Percentiles rank a stretch among this genome's conserved stretches.
Conservation (phyloP, 2,329 filamentous ascomycete genomes). For the Aspergillus novoparasiticus region DNA sequence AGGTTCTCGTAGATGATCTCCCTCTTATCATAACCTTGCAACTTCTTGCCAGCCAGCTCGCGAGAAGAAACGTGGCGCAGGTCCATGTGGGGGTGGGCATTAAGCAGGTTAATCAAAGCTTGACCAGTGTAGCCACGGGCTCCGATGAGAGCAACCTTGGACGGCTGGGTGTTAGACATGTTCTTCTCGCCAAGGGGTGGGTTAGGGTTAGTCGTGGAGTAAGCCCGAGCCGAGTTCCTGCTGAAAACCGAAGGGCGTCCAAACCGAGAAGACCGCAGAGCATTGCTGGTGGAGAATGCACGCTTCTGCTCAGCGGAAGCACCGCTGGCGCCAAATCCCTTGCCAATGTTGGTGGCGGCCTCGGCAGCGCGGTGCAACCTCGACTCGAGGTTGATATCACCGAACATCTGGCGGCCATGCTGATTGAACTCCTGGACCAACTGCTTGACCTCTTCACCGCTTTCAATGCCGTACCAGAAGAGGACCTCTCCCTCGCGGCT, state of each 20-base stretch:
- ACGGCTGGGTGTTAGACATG: constrained; percentile 75
- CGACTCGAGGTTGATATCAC: constrained; percentile 85
- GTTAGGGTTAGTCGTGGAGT: constrained; percentile 70
- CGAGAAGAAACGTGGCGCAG: constrained; percentile 90
- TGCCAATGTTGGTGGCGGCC: constrained; percentile 62
- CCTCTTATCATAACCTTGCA: constrained; percentile 87
- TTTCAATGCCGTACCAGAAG: constrained; percentile 93
- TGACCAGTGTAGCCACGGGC: constrained; percentile 94
- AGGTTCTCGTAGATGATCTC: constrained; percentile 92
- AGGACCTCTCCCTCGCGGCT: constrained; percentile 84
- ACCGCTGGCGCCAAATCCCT: constrained; percentile 48
- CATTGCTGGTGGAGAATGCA: constrained; percentile 60
- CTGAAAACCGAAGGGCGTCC: constrained; percentile 32
- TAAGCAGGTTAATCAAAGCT: constrained; percentile 82
- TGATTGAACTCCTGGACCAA: constrained; percentile 84
- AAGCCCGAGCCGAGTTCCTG: constrained; percentile 40
- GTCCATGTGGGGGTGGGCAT: constrained; percentile 86
- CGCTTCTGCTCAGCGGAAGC: constrained; percentile 63
- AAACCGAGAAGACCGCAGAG: constrained; percentile 39
- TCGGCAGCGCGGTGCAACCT: constrained; percentile 77
- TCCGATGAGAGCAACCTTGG: constrained; percentile 83
- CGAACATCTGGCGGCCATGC: constrained; percentile 82
- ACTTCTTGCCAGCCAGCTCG: constrained; percentile 82
- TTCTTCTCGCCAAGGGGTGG: constrained; percentile 88
- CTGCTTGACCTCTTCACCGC: constrained; percentile 76